Conservation (phyloP, 2,329 filamentous ascomycete genomes). For the Diaporthe caulivora region DNA sequence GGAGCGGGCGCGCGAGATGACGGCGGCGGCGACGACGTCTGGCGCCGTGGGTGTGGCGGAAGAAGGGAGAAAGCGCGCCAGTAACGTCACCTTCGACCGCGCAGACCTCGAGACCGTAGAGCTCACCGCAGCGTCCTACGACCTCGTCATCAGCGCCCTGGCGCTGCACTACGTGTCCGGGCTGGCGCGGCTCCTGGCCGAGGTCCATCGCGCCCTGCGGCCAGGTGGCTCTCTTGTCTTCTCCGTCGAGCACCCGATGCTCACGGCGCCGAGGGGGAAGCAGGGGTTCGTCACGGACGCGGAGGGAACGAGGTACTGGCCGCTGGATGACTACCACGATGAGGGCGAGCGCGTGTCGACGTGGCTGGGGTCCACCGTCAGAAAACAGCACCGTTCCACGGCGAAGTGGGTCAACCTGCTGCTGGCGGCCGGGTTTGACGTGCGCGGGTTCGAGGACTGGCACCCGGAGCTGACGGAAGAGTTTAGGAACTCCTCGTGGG, state of each 20-base stretch:
- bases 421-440: not conserved
- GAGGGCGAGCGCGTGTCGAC: not conserved
- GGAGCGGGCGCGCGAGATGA: slow-evolving; percentile 4
- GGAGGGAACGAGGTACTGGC: not conserved
- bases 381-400: slow-evolving; percentile 4
- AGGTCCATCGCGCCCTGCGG: not conserved
- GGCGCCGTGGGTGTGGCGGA: too few species aligned
- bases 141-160: slow-evolving; percentile 9
- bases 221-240: not conserved
- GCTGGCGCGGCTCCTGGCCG: not conserved
- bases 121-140: not conserved
- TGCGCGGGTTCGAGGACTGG: not conserved
- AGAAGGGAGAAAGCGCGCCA: not conserved
- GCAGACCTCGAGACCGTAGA: not conserved
- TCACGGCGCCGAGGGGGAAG: not conserved
- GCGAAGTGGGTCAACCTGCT: not conserved
- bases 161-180: slow-evolving; percentile 7
- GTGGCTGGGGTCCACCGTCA: not conserved
- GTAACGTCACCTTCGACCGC: not conserved
- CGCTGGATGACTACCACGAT: not conserved
- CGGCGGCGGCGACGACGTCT: not conserved
- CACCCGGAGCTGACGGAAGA: not conserved
- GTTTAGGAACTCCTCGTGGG: not conserved
- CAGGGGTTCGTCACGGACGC: not conserved
- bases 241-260: not conserved